These are phyloP conservation scores for Pseudoneurospora amorphoporcata DNA, from an alignment of 495 filamentous ascomycete species.

Conservation along the genomic window DNA sequence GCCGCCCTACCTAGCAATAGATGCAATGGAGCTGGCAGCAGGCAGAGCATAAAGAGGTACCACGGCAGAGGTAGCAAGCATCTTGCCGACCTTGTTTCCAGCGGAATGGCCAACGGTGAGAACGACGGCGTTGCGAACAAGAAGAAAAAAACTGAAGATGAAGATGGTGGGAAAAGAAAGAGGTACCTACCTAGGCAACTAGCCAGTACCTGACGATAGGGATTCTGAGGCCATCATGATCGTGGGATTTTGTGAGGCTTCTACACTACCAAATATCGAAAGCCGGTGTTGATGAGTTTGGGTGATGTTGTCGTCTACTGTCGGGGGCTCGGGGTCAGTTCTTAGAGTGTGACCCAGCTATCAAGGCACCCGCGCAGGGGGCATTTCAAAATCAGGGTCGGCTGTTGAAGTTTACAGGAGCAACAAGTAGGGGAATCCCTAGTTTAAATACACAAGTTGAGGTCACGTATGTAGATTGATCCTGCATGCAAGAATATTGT, in stretches of 20 bases:
- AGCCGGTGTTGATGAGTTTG: too few species aligned
- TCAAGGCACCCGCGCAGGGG: background rate
- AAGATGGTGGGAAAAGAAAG: background rate
- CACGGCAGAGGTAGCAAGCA: background rate
- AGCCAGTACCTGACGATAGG: background rate
- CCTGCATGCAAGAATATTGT: too few species aligned
- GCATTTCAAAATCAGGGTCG: background rate
- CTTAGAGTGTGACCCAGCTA: background rate
- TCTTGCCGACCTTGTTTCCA: background rate
- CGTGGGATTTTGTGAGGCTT: too few species aligned
- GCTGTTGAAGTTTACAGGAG: too few species aligned
- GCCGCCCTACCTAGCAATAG: constrained; percentile 11
- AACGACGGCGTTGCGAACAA: background rate
- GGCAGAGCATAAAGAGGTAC: background rate
- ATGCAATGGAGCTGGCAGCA: background rate
- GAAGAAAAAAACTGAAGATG: background rate
- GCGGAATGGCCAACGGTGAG: background rate
- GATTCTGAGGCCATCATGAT: too few species aligned
- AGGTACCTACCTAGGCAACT: background rate
- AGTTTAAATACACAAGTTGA: too few species aligned
- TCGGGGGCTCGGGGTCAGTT: background rate
- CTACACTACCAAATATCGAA: too few species aligned
- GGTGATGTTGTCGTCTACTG: background rate
- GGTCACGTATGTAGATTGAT: too few species aligned
- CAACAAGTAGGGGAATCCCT: too few species aligned